Evolutionary conservation across 2,329 filamentous ascomycete genomes (phyloP).

Genomic region (Exserohilum turcica): DNA sequence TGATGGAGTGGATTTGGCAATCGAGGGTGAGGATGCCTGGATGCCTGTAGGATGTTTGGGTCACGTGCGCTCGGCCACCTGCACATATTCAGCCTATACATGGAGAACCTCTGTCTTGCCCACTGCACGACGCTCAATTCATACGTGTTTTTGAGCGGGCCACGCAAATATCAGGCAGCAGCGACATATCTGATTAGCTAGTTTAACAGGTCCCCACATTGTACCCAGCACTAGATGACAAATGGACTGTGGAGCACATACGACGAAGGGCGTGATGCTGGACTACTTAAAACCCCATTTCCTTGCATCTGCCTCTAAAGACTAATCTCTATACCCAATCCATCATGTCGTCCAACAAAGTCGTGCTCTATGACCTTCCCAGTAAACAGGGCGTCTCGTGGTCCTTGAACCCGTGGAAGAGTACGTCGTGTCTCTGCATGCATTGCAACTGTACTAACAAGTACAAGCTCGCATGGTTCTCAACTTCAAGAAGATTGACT

Average conservation of each 20-base stretch:
- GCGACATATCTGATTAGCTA: neutral
- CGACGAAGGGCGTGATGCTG: neutral
- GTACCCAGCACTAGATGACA: constrained; percentile 5
- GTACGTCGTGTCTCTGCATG: constrained; percentile 47
- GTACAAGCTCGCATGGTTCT: constrained; percentile 64
- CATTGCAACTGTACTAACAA: neutral
- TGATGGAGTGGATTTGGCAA: too few relatives aligned
- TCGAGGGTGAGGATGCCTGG: too few relatives aligned
- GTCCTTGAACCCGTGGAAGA: constrained; percentile 75
- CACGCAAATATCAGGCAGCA: too few relatives aligned
- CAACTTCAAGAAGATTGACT: constrained; percentile 71
- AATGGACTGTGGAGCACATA: constrained; percentile 3
- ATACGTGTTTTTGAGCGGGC: too few relatives aligned
- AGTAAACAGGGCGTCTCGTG: constrained; percentile 59
- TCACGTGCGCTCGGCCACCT: too few relatives aligned
- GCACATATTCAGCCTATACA: too few relatives aligned
- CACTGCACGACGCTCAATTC: too few relatives aligned
- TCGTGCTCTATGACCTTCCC: constrained; percentile 68
- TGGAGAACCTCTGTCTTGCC: too few relatives aligned
- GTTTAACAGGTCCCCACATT: neutral
- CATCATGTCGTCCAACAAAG: constrained; percentile 41
- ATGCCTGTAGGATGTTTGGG: too few relatives aligned
- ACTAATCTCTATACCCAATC: too few relatives aligned
- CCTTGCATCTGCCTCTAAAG: neutral
- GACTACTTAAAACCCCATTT: neutral